Evolutionary conservation across 2,329 filamentous ascomycete species (phyloP).

Genomic region (Dryadomyces sulphureus): DNA sequence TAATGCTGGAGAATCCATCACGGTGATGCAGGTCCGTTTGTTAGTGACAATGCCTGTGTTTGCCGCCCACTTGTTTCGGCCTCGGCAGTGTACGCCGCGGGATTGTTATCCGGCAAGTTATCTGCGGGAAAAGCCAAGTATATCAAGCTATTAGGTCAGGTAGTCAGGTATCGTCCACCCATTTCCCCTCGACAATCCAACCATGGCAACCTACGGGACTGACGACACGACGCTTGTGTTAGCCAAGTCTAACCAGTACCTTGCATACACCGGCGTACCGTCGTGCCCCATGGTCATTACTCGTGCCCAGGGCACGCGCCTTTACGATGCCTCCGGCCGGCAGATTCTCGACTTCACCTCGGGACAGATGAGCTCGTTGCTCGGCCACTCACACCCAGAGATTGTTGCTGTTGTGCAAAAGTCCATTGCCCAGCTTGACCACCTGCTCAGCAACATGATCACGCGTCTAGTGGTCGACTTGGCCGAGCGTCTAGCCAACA

Average conservation of each 20-base stretch:
- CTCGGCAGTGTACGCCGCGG: too few relatives aligned
- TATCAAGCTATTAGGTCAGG: too few relatives aligned
- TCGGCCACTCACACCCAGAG: constrained; percentile 43
- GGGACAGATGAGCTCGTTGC: constrained; percentile 42
- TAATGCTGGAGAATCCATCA: too few relatives aligned
- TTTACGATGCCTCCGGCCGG: constrained; percentile 27
- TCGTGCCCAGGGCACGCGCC: constrained; percentile 26
- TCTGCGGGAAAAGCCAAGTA: too few relatives aligned
- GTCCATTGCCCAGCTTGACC: constrained; percentile 34
- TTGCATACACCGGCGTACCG: constrained; percentile 27
- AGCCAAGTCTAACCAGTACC: constrained; percentile 22
- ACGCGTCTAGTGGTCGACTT: constrained; percentile 37
- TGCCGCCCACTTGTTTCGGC: too few relatives aligned
- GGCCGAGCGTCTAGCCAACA: constrained; percentile 29
- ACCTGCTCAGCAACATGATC: constrained; percentile 43
- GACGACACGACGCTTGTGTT: constrained; percentile 15
- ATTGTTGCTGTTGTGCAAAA: constrained; percentile 34
- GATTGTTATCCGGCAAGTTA: too few relatives aligned
- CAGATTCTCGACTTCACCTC: constrained; percentile 43
- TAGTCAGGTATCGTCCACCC: too few relatives aligned
- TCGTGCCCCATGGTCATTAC: constrained; percentile 22
- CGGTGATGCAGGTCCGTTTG: too few relatives aligned
- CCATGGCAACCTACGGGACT: background rate
- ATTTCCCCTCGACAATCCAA: constrained; percentile 20
- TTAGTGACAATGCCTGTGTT: too few relatives aligned